Evolutionary conservation across 1,139 yeast genomes (phyloP).

Genomic region (Magnusiomyces suaveolens): DNA sequence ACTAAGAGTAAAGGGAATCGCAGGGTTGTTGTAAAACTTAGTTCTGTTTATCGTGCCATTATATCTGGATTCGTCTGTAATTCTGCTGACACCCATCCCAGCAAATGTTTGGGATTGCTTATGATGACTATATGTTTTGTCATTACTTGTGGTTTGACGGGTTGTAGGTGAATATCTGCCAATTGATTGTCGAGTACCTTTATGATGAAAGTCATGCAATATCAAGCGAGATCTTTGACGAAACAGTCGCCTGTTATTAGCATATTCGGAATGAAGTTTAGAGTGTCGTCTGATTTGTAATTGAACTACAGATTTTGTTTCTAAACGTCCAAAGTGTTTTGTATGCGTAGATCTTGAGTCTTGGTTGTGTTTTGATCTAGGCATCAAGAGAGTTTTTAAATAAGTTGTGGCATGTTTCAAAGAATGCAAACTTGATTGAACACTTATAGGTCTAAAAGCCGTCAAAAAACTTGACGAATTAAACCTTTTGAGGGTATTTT

Average conservation of each 20-base stretch:
- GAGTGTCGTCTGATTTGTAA: neutral
- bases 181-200: neutral
- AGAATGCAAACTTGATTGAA: neutral
- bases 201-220: neutral
- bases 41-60: neutral
- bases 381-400: too few species aligned
- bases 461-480: neutral
- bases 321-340: neutral
- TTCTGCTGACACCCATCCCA: neutral
- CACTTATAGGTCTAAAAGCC: neutral
- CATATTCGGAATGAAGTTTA: neutral
- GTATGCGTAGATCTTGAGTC: too few species aligned
- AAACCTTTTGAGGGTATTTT: neutral
- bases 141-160: neutral
- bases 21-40: conserved; percentile 34
- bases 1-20: conserved; percentile 56
- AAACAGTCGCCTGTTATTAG: neutral
- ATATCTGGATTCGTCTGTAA: too few species aligned
- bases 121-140: neutral
- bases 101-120: too few species aligned
- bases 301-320: neutral
- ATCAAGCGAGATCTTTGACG: neutral
- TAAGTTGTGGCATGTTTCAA: neutral
- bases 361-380: too few species aligned
- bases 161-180: neutral